Conservation (phyloP, 495 filamentous ascomycete genomes). For the Podospora tetraspora region DNA sequence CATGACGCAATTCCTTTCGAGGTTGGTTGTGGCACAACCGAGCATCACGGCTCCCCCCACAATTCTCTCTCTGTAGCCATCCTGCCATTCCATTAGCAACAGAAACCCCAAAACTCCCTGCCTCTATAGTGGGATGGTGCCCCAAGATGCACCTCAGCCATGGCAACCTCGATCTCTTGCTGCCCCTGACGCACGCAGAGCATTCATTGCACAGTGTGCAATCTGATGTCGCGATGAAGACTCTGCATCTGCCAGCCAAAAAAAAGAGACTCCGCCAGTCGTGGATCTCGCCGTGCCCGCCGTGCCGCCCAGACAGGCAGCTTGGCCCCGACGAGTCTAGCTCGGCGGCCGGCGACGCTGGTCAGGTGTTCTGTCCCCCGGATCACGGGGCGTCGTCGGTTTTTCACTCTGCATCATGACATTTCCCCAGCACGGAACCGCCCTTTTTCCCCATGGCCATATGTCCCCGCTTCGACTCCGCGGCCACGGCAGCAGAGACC, state of each 20-base stretch:
- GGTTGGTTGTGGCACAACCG: neutral
- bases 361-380: conserved; percentile 9
- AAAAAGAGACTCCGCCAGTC: neutral
- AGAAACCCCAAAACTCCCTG: conserved; percentile 15
- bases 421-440: neutral
- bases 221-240: neutral
- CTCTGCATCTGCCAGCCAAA: neutral
- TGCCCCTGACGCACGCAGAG: neutral
- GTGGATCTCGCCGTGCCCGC: neutral
- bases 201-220: neutral
- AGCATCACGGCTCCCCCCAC: neutral
- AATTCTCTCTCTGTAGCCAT: conserved; percentile 16
- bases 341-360: neutral
- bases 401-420: conserved; percentile 10
- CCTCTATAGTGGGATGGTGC: neutral
- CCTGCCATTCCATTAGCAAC: conserved; percentile 25
- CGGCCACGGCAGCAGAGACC: conserved; percentile 10
- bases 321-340: conserved; percentile 8
- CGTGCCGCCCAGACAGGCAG: conserved; percentile 1
- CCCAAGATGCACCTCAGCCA: neutral
- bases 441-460: conserved; percentile 3
- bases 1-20: conserved; percentile 14
- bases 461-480: conserved; percentile 8
- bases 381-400: conserved; percentile 11
- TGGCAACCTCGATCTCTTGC: neutral